phyloP scores from a whole-genome alignment of 257 asterid species.

The Scutellaria barbata region DNA sequence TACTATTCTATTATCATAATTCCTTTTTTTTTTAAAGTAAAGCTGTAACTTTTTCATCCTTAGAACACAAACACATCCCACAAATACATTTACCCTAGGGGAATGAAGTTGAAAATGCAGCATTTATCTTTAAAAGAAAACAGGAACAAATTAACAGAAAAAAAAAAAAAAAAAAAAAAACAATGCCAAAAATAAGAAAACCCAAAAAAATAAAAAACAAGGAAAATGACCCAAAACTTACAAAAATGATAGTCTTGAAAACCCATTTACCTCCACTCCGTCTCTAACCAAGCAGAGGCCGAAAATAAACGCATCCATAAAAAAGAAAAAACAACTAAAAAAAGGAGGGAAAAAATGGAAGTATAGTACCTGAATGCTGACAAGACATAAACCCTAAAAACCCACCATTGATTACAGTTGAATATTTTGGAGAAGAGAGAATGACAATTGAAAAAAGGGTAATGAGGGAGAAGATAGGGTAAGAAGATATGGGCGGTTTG shows the following conservation, averaged over 20 bases:
- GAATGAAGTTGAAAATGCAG: slow-evolving; percentile 3
- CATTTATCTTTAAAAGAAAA: background rate
- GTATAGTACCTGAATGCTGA: slow-evolving; percentile 32
- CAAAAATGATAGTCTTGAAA: background rate
- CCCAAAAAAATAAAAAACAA: background rate
- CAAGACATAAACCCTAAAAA: slow-evolving; percentile 35
- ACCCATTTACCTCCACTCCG: background rate
- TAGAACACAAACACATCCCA: slow-evolving; percentile 6
- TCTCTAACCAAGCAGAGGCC: background rate
- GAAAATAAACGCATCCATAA: slow-evolving; percentile 13
- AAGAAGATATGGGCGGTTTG: slow-evolving; percentile 43
- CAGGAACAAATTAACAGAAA: background rate
- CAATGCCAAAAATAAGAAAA: background rate
- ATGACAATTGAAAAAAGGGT: background rate
- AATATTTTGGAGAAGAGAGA: slow-evolving; percentile 25
- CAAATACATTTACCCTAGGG: slow-evolving; percentile 35
- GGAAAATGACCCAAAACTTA: background rate
- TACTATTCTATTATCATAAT: background rate
- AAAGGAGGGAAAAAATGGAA: slow-evolving; percentile 1
- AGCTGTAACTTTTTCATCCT: background rate
- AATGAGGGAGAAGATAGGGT: slow-evolving; percentile 46
- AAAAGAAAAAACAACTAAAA: background rate
- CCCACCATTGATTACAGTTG: slow-evolving; percentile 44
- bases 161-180: background rate
- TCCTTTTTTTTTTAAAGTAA: background rate